A percentile compares a stretch with the other conserved stretches of the same genome.
These are phyloP conservation scores for Flaveria robusta DNA, from an alignment of 129 eudicot species.

Conservation along the genomic window DNA sequence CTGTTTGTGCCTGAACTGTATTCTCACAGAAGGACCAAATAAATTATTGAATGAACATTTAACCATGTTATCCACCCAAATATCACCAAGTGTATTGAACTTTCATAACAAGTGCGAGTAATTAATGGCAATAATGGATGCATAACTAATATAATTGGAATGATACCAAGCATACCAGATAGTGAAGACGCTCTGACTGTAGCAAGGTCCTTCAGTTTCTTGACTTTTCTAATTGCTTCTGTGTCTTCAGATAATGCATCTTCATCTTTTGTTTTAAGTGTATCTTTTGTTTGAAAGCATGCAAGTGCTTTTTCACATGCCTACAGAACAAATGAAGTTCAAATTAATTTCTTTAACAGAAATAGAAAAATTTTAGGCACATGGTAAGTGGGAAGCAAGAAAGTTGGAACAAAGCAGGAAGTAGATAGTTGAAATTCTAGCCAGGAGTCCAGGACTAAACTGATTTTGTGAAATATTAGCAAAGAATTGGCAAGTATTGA, in stretches of 20 bases:
- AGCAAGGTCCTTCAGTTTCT: slow-evolving; percentile 57
- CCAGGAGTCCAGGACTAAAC: not conserved
- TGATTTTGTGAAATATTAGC: slow-evolving; percentile 15
- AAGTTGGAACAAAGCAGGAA: slow-evolving; percentile 6
- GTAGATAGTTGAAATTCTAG: not conserved
- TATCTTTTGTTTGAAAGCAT: slow-evolving; percentile 32
- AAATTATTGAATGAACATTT: not conserved
- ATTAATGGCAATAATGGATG: not conserved
- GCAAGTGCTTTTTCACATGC: slow-evolving; percentile 77
- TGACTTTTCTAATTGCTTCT: slow-evolving; percentile 47
- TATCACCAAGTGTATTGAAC: slow-evolving; percentile 6
- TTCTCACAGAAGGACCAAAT: slow-evolving; percentile 22
- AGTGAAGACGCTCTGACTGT: slow-evolving; percentile 53
- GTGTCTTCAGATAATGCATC: slow-evolving; percentile 33
- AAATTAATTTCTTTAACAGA: not conserved
- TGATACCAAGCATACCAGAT: slow-evolving; percentile 54
- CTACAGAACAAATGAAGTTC: slow-evolving; percentile 27
- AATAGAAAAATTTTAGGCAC: slow-evolving; percentile 8
- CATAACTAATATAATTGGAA: not conserved
- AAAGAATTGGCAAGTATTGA: slow-evolving; percentile 18
- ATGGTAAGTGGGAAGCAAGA: slow-evolving; percentile 6
- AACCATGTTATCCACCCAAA: slow-evolving; percentile 8
- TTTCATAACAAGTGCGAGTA: not conserved
- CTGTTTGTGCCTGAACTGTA: slow-evolving; percentile 82
- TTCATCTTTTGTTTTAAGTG: slow-evolving; percentile 22